Evolutionary conservation across 1,284 basidiomycete species (phyloP).

Genomic region (Flammula alnicola): DNA sequence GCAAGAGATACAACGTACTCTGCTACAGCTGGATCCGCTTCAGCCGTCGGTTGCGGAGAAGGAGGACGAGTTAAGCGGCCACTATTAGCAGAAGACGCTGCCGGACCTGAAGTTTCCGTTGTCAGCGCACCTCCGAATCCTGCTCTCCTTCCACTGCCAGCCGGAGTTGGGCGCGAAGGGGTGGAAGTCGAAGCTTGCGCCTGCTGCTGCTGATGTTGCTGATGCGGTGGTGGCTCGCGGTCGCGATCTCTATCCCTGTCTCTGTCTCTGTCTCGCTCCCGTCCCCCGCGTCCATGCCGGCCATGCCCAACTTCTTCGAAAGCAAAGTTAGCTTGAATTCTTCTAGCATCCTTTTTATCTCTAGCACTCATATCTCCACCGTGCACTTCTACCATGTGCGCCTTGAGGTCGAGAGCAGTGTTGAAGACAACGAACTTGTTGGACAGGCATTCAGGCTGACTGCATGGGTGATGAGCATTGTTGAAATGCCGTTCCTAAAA

Average conservation of each 20-base stretch:
- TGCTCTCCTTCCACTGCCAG: constrained; percentile 52
- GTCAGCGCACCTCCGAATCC: constrained; percentile 73
- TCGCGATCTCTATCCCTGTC: constrained; percentile 49
- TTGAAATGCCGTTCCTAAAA: constrained; percentile 73
- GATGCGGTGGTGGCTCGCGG: constrained; percentile 54
- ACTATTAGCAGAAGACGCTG: constrained; percentile 23
- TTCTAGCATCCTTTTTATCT: constrained; percentile 79
- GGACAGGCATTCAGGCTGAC: constrained; percentile 74
- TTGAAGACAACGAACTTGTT: constrained; percentile 96
- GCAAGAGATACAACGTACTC: constrained; percentile 48
- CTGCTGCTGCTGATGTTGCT: constrained; percentile 29
- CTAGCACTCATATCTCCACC: constrained; percentile 79
- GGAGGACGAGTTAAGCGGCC: constrained; percentile 46
- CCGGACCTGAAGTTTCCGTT: constrained; percentile 37
- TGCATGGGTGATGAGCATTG: constrained; percentile 79
- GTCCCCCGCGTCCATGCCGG: constrained; percentile 45
- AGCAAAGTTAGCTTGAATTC: constrained; percentile 82
- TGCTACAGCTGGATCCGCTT: constrained; percentile 55
- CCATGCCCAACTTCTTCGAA: constrained; percentile 62
- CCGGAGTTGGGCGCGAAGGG: constrained; percentile 36
- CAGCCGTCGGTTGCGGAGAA: constrained; percentile 46
- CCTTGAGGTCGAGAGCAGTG: constrained; percentile 87
- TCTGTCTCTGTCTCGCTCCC: constrained; percentile 45
- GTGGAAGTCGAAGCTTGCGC: constrained; percentile 25
- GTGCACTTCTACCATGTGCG: constrained; percentile 90